Evolutionary conservation across 306 rosid genomes (phyloP).

Genomic region (Carpinus fangiana): DNA sequence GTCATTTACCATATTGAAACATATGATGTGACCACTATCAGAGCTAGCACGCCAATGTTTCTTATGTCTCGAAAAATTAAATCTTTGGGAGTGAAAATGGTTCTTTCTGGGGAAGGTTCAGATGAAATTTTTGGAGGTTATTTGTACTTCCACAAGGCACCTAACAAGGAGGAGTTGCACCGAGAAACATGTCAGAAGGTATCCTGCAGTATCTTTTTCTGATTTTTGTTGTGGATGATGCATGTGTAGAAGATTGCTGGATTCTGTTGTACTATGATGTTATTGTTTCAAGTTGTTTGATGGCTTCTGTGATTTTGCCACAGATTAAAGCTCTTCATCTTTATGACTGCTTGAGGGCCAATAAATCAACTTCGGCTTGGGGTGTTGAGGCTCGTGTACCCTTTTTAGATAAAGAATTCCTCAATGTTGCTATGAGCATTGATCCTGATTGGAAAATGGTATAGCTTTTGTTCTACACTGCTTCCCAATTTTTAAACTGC

Average conservation of each 20-base stretch:
- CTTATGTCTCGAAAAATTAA: constrained; percentile 97
- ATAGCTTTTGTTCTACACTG: constrained; percentile 7
- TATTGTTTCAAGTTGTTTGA: constrained; percentile 18
- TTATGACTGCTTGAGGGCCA: constrained; percentile 95
- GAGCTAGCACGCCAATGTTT: constrained; percentile 99
- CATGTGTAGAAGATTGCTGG: constrained; percentile 6
- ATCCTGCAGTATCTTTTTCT: constrained; percentile 20
- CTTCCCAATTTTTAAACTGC: constrained; percentile 20
- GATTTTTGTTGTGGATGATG: constrained; percentile 7
- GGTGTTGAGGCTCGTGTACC: constrained; percentile 99
- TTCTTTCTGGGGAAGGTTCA: constrained; percentile 98
- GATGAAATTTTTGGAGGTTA: constrained; percentile 99
- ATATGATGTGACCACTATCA: constrained; percentile 89
- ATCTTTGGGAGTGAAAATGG: constrained; percentile 99
- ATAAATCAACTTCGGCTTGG: constrained; percentile 97
- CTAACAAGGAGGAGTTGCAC: constrained; percentile 88
- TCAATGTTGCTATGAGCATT: constrained; percentile 69
- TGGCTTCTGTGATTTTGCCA: constrained; percentile 25
- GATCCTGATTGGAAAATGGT: constrained; percentile 99
- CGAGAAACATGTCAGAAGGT: constrained; percentile 95
- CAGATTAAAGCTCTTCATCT: constrained; percentile 96
- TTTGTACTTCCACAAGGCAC: constrained; percentile 97
- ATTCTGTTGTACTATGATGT: constrained; percentile 2
- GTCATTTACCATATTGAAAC: constrained; percentile 96
- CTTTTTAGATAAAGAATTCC: constrained; percentile 84